Evolutionary conservation across 2,329 filamentous ascomycete species (phyloP), one percentile per base, ranked within the genome.

Genomic region (Onygena corvina): DNA sequence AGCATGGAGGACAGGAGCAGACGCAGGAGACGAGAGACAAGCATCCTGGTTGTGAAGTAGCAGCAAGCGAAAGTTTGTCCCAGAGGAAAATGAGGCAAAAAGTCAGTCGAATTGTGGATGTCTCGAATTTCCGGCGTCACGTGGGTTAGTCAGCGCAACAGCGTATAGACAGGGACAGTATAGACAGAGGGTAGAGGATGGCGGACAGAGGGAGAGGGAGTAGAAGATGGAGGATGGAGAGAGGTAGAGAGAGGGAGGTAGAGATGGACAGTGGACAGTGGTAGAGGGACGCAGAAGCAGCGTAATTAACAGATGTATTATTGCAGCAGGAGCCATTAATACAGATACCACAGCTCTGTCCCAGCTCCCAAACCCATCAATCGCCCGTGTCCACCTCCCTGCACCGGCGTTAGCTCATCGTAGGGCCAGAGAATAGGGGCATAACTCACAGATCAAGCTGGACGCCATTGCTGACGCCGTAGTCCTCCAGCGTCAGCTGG

Each of bases 391-490:
- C 70, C 53, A 72, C 68, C 57, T 73, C 70, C 60, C 65, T 67
- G 52, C 33, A 55, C 36, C 46, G 25, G 47, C 47, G 52, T 67
- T 52, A 66, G 62, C 47, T 56, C 54, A 14, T 16, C 9, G 46
- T 16, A 27, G 4, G 3, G 30, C 6, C 14, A 35, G 21, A 8
- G 45, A 31, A 40, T 27, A 29, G 12, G 47, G 33, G 18, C 18
- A 7, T 20, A 27, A 57, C 65, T 66, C 58, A 67, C 64, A 73
- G 59, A 59, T 73, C 71, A 60, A 73, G 61, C 56, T 73, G 71
- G 45, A 94, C 88, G 7, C 90, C 90, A 67, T 92, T 92, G 59
- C 83, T 87, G 50, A 96, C 81, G n/a, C 86, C 87, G 67, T 95
- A 96, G 69, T 96, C 90, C 60, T 86, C 86, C 58, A 95, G 67